Conservation (phyloP, 1,284 basidiomycete species). For the Cerrena zonata region DNA sequence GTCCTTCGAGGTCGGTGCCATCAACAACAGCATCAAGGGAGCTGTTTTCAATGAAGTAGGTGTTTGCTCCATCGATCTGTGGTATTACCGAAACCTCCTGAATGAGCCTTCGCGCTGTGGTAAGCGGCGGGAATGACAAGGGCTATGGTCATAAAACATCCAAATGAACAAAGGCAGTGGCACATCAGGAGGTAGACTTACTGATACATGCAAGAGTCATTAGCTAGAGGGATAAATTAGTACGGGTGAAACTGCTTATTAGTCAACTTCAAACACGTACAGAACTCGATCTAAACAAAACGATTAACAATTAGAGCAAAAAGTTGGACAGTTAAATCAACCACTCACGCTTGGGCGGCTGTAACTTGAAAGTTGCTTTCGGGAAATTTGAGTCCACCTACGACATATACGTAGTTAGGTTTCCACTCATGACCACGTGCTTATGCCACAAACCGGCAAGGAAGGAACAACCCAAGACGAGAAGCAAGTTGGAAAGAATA, state of each 20-base stretch:
- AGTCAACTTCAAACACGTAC: slow-evolving; percentile 32
- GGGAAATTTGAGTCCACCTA: slow-evolving; percentile 58
- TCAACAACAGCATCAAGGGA: slow-evolving; percentile 12
- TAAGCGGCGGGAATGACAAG: slow-evolving; percentile 91
- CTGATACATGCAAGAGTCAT: slow-evolving; percentile 88
- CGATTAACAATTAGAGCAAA: not conserved
- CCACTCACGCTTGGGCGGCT: slow-evolving; percentile 77
- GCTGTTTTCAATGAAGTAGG: not conserved
- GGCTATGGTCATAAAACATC: slow-evolving; percentile 35
- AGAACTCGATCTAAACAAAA: slow-evolving; percentile 47
- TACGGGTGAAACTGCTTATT: no score
- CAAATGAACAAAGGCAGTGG: slow-evolving; percentile 3
- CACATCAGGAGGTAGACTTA: slow-evolving; percentile 29
- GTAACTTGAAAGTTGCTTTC: slow-evolving; percentile 78
- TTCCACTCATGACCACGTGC: not conserved
- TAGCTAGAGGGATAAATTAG: slow-evolving; percentile 47
- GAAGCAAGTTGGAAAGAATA: slow-evolving; percentile 82
- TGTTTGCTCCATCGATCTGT: slow-evolving; percentile 3
- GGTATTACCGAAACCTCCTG: slow-evolving; percentile 14
- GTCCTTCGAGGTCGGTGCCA: slow-evolving; percentile 22
- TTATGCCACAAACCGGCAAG: slow-evolving; percentile 50
- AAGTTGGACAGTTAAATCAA: not conserved
- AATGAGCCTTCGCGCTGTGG: slow-evolving; percentile 41
- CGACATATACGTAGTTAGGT: slow-evolving; percentile 2
- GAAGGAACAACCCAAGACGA: slow-evolving; percentile 86